Conservation (phyloP, 352 stramenopile species). For the Phytophthora tentaculata region DNA sequence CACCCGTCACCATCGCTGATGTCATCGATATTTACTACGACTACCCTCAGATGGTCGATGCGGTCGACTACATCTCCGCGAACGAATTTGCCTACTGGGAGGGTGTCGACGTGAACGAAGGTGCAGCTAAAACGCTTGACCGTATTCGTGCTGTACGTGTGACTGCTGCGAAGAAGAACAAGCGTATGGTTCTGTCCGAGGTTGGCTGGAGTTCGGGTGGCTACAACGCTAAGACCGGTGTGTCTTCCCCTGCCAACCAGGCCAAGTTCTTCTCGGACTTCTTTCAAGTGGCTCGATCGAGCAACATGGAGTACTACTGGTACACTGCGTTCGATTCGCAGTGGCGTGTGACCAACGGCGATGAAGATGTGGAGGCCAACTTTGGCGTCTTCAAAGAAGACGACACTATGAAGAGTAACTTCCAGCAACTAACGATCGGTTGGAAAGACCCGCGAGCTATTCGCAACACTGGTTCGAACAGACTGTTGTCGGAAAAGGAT, state of each 20-base stretch:
- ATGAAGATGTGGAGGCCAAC: conserved; percentile 61
- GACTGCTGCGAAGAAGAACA: conserved; percentile 53
- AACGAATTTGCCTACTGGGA: conserved; percentile 89
- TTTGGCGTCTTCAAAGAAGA: conserved; percentile 70
- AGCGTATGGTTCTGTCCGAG: conserved; percentile 69
- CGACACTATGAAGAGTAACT: conserved; percentile 63
- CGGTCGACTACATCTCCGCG: conserved; percentile 72
- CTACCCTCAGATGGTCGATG: conserved; percentile 62
- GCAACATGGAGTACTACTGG: conserved; percentile 76
- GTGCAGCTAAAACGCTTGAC: conserved; percentile 51
- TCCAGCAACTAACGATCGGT: conserved; percentile 49
- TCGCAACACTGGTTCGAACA: conserved; percentile 39
- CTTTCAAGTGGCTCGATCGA: conserved; percentile 52
- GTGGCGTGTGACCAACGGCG: conserved; percentile 56
- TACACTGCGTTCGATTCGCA: conserved; percentile 73
- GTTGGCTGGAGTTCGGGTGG: conserved; percentile 69
- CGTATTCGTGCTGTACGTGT: conserved; percentile 55
- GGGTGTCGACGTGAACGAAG: conserved; percentile 52
- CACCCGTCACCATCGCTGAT: conserved; percentile 74
- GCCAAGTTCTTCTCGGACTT: conserved; percentile 78
- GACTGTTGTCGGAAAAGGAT: conserved; percentile 46
- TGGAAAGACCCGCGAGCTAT: conserved; percentile 36
- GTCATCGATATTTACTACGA: conserved; percentile 72
- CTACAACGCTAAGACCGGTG: conserved; percentile 28
- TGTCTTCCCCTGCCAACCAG: conserved; percentile 58